These are phyloP conservation scores for Naumovozyma castellii DNA, from an alignment of 805 yeast species.

Conservation along the genomic window DNA sequence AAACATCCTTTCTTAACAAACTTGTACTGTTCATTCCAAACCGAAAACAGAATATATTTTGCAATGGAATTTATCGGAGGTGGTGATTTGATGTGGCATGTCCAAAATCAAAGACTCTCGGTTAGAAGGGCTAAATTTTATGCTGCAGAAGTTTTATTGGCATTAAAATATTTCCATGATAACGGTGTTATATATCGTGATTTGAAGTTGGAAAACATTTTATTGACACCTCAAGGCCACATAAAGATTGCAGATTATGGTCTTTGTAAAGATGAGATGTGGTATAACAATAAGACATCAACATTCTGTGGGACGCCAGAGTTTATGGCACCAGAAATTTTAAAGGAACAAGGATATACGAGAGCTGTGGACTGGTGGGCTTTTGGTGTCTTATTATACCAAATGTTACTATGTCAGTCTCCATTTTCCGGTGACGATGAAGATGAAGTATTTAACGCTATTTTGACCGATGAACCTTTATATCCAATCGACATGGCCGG, in stretches of 20 bases:
- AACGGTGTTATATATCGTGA: constrained; percentile 95
- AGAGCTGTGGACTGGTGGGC: constrained; percentile 99
- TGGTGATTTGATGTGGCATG: constrained; percentile 99
- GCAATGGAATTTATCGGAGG: constrained; percentile 98
- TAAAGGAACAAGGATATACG: constrained; percentile 85
- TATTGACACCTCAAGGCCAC: constrained; percentile 84
- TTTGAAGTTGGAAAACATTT: constrained; percentile 86
- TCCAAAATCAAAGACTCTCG: constrained; percentile 83
- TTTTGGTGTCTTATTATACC: constrained; percentile 90
- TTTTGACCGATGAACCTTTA: constrained; percentile 89
- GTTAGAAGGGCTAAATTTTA: constrained; percentile 91
- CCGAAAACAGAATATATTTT: constrained; percentile 92
- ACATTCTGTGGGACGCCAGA: constrained; percentile 99
- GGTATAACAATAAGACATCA: constrained; percentile 73
- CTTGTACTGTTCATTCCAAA: constrained; percentile 91
- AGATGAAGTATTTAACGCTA: constrained; percentile 95
- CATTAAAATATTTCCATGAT: constrained; percentile 87
- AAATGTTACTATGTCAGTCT: constrained; percentile 91
- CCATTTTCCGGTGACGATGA: constrained; percentile 97
- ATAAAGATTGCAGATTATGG: constrained; percentile 97
- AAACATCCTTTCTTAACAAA: constrained; percentile 89
- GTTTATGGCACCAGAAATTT: constrained; percentile 97
- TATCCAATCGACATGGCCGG: constrained; percentile 97
- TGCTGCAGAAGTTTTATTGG: constrained; percentile 91
- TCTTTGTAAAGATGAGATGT: constrained; percentile 88